phyloP scores from a whole-genome alignment of 2,329 filamentous ascomycete genomes.

The Arthroderma sp. region DNA sequence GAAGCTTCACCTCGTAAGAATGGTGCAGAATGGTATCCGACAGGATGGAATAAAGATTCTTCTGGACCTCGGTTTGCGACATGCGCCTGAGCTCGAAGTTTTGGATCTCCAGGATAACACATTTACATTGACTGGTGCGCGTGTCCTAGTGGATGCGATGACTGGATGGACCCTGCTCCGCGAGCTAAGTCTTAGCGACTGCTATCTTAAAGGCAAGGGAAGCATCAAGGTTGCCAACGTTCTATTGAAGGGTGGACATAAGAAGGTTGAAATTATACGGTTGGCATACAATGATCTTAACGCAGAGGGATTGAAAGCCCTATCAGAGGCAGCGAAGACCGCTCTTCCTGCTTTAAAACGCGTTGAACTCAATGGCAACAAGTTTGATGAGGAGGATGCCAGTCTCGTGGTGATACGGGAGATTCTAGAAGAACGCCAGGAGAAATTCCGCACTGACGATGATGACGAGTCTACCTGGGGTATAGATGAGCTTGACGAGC shows the following conservation, averaged over 20 bases:
- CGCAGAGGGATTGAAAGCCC: slow-evolving; percentile 54
- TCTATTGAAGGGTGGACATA: slow-evolving; percentile 61
- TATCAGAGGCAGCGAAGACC: slow-evolving; percentile 55
- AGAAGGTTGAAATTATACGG: slow-evolving; percentile 64
- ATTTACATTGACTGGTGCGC: slow-evolving; percentile 70
- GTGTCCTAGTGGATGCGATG: slow-evolving; percentile 62
- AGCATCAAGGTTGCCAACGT: slow-evolving; percentile 59
- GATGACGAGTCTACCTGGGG: slow-evolving; percentile 73
- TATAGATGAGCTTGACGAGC: slow-evolving; percentile 71
- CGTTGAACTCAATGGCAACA: slow-evolving; percentile 92
- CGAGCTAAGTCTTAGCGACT: slow-evolving; percentile 84
- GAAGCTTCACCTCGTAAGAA: slow-evolving; percentile 74
- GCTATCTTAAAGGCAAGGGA: slow-evolving; percentile 66
- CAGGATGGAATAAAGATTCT: slow-evolving; percentile 81
- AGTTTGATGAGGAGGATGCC: slow-evolving; percentile 74
- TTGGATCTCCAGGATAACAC: slow-evolving; percentile 97
- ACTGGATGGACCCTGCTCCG: slow-evolving; percentile 60
- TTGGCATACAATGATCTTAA: slow-evolving; percentile 94
- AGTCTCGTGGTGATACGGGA: slow-evolving; percentile 55
- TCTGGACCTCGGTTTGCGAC: slow-evolving; percentile 62
- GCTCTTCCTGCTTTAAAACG: slow-evolving; percentile 65
- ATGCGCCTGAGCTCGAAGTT: slow-evolving; percentile 55
- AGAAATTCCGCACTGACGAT: slow-evolving; percentile 46
- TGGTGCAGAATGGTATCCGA: slow-evolving; percentile 96
- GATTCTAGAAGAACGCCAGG: slow-evolving; percentile 64